phyloP scores from a whole-genome alignment of 805 yeast genomes.

The Pichia membranifaciens region DNA sequence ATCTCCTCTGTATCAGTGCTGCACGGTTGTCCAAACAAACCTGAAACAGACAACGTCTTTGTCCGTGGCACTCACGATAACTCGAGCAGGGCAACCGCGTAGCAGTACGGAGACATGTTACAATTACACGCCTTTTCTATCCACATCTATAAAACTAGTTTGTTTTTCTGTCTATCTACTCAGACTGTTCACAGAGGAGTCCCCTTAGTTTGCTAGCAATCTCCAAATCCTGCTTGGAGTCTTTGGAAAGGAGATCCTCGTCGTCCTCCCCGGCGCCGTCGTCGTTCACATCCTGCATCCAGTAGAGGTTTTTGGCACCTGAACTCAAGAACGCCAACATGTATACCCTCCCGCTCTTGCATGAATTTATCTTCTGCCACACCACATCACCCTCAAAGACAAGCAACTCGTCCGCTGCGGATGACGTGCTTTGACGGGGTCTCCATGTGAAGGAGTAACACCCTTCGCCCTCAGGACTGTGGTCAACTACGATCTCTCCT shows the following conservation, averaged over 20 bases:
- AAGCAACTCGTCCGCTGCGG: conserved; percentile 56
- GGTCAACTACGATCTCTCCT: conserved; percentile 58
- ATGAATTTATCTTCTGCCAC: conserved; percentile 63
- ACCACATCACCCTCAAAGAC: conserved; percentile 83
- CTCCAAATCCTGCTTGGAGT: conserved; percentile 43
- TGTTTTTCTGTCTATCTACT: background rate
- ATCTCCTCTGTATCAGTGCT: no score
- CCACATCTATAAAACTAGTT: background rate
- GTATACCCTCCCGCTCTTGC: conserved; percentile 71
- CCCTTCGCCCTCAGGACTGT: conserved; percentile 64
- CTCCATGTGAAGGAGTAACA: conserved; percentile 69
- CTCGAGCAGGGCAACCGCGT: no score
- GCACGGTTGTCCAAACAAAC: no score
- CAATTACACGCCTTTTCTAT: no score
- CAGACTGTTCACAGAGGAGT: conserved; percentile 32
- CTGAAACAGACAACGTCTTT: no score
- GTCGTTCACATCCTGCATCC: conserved; percentile 65
- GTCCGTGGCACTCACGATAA: no score
- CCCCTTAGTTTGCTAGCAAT: conserved; percentile 44
- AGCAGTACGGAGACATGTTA: no score
- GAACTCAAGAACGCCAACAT: conserved; percentile 32
- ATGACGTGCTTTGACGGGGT: conserved; percentile 49
- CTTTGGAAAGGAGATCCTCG: conserved; percentile 47
- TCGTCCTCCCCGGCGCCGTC: conserved; percentile 41
- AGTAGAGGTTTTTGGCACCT: conserved; percentile 44